Percentiles rank a stretch among this genome's conserved stretches.
Conservation (phyloP, 2,329 filamentous ascomycete species). For the Hypomyces rosellus region DNA sequence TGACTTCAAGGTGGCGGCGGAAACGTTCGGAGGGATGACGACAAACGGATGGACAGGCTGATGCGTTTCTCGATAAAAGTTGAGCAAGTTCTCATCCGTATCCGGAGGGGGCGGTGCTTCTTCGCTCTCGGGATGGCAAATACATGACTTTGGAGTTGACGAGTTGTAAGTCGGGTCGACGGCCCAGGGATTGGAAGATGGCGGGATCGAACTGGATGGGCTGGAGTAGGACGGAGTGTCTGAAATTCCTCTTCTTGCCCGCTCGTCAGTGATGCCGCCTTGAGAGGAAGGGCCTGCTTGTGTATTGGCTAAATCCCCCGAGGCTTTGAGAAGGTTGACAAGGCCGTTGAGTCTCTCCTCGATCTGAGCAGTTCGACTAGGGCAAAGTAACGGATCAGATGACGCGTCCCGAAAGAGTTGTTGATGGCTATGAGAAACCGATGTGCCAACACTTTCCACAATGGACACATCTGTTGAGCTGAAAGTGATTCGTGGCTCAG, state of each 20-base stretch:
- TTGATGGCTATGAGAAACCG: no score
- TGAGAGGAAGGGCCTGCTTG: conserved; percentile 2
- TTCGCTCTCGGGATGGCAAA: conserved; percentile 38
- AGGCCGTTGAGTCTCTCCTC: conserved; percentile 45
- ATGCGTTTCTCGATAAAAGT: conserved; percentile 37
- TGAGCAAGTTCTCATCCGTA: conserved; percentile 40
- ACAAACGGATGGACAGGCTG: conserved; percentile 43
- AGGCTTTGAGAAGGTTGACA: conserved; percentile 40
- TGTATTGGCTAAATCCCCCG: conserved; percentile 27
- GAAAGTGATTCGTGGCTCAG: no score
- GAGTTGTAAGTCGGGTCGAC: conserved; percentile 41
- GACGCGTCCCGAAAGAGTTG: not conserved
- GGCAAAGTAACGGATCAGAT: not conserved
- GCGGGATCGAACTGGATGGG: conserved; percentile 13
- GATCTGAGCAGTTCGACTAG: conserved; percentile 42
- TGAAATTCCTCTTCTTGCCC: conserved; percentile 2
- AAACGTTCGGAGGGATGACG: conserved; percentile 30
- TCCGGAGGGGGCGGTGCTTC: conserved; percentile 35
- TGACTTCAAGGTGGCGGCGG: conserved; percentile 30
- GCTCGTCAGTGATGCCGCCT: conserved; percentile 1
- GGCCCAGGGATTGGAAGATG: conserved; percentile 19
- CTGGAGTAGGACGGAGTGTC: conserved; percentile 10
- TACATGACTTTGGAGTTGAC: conserved; percentile 39
- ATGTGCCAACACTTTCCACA: no score
- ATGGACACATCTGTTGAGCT: no score